A percentile compares a stretch with the other conserved stretches of the same genome.
Evolutionary conservation across 495 filamentous ascomycete species (phyloP).

Genomic region (Opeltia flavorubescens): DNA sequence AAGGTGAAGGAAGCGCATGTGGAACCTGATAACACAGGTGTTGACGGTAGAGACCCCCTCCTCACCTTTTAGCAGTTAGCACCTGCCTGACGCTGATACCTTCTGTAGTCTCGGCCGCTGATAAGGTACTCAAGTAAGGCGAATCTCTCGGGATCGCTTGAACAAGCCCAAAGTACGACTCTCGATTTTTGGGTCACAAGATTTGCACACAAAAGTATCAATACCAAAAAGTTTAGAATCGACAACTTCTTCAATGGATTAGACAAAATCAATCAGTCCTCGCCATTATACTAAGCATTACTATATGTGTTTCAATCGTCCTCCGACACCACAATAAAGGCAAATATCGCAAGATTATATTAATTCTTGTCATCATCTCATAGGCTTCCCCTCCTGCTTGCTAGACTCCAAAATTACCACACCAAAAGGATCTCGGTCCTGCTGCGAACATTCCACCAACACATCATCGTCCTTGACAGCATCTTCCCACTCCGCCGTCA

Average conservation of each 20-base stretch:
- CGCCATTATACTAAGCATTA: background rate
- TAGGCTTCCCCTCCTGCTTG: constrained; percentile 14
- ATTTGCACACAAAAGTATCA: background rate
- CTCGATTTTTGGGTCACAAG: background rate
- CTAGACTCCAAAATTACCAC: constrained; percentile 40
- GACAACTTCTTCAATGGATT: background rate
- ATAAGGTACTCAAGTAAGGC: constrained; percentile 43
- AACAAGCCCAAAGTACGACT: background rate
- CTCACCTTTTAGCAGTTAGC: background rate
- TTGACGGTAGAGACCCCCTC: constrained; percentile 47
- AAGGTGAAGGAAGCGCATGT: constrained; percentile 63
- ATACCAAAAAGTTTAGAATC: background rate
- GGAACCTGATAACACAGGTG: constrained; percentile 88
- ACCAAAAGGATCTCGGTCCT: constrained; percentile 67
- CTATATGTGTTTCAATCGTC: background rate
- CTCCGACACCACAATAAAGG: background rate
- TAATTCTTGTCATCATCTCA: constrained; percentile 6
- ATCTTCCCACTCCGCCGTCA: constrained; percentile 27
- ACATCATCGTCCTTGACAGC: constrained; percentile 35
- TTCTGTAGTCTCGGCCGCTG: constrained; percentile 47
- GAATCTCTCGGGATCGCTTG: background rate
- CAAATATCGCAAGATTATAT: background rate
- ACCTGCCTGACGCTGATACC: constrained; percentile 3
- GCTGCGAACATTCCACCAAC: constrained; percentile 58
- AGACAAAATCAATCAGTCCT: background rate